A percentile compares a stretch with the other conserved stretches of the same genome.
These are phyloP conservation scores for Aulographum hederae DNA, from an alignment of 2,329 filamentous ascomycete species.

Conservation along the genomic window DNA sequence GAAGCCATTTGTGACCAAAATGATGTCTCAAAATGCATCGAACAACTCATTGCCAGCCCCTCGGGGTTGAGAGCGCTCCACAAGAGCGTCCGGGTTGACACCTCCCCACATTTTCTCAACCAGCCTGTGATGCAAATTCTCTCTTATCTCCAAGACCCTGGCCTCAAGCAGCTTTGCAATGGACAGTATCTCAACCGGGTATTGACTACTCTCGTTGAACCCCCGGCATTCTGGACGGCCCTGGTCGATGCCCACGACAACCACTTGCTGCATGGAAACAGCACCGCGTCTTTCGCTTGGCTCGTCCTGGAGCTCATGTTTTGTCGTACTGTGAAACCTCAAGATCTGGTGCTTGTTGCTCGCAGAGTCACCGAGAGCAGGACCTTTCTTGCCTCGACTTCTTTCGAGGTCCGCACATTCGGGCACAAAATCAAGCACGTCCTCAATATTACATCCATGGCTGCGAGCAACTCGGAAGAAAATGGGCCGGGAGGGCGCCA, in stretches of 20 bases:
- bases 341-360: slow-evolving; percentile 8
- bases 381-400: slow-evolving; percentile 11
- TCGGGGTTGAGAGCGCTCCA: slow-evolving; percentile 17
- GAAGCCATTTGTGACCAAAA: slow-evolving; percentile 27
- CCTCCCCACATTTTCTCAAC: slow-evolving; percentile 27
- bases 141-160: slow-evolving; percentile 20
- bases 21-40: slow-evolving; percentile 22
- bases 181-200: slow-evolving; percentile 32
- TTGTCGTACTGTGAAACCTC: slow-evolving; percentile 10
- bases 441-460: slow-evolving; percentile 11
- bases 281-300: slow-evolving; percentile 17
- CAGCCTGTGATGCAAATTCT: slow-evolving; percentile 14
- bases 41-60: slow-evolving; percentile 19
- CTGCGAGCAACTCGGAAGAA: not conserved
- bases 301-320: slow-evolving; percentile 28
- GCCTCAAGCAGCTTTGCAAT: slow-evolving; percentile 28
- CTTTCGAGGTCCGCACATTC: slow-evolving; percentile 13
- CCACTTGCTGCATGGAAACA: slow-evolving; percentile 9
- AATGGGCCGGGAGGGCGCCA: slow-evolving; percentile 44
- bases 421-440: slow-evolving; percentile 25
- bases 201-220: slow-evolving; percentile 28
- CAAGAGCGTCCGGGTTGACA: slow-evolving; percentile 24
- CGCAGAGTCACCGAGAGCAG: slow-evolving; percentile 6
- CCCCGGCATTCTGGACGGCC: slow-evolving; percentile 35
- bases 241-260: slow-evolving; percentile 17